Conservation (phyloP, 257 asterid species). For the Coffea eugenioides region DNA sequence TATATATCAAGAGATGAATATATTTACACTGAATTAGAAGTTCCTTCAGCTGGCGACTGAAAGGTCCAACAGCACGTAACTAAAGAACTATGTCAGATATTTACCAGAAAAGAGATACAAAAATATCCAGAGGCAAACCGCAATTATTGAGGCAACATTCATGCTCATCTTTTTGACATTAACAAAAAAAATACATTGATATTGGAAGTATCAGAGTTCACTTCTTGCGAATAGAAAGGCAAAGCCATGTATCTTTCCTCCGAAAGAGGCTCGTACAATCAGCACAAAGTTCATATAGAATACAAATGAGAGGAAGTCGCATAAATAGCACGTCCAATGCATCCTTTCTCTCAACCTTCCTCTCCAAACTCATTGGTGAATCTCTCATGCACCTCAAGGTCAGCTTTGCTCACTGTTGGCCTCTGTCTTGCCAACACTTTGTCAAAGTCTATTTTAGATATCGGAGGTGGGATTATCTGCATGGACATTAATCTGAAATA, state of each 20-base stretch:
- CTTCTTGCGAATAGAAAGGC: slow-evolving; percentile 6
- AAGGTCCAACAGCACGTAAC: background rate
- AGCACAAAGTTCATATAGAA: slow-evolving; percentile 10
- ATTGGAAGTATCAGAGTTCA: slow-evolving; percentile 1
- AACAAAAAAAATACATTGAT: slow-evolving; percentile 23
- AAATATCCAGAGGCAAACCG: background rate
- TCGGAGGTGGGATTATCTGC: slow-evolving; percentile 93
- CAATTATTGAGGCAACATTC: background rate
- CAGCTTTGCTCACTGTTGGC: slow-evolving; percentile 94
- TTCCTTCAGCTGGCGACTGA: background rate
- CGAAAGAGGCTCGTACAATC: background rate
- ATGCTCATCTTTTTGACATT: slow-evolving; percentile 23
- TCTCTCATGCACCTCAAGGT: slow-evolving; percentile 90
- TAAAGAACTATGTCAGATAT: background rate
- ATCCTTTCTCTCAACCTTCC: slow-evolving; percentile 70
- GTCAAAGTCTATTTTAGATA: slow-evolving; percentile 78
- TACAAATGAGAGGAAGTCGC: slow-evolving; percentile 31
- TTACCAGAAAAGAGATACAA: background rate
- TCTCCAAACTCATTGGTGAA: slow-evolving; percentile 93
- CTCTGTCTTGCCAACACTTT: slow-evolving; percentile 86
- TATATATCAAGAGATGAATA: background rate
- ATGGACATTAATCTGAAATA: slow-evolving; percentile 13
- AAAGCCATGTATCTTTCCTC: background rate
- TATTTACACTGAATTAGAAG: too few relatives aligned
- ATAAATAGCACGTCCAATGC: background rate